Evolutionary conservation across 73 alveolate genomes (phyloP), one percentile per base, ranked within the genome.

Genomic region (Paramecium caudatum): DNA sequence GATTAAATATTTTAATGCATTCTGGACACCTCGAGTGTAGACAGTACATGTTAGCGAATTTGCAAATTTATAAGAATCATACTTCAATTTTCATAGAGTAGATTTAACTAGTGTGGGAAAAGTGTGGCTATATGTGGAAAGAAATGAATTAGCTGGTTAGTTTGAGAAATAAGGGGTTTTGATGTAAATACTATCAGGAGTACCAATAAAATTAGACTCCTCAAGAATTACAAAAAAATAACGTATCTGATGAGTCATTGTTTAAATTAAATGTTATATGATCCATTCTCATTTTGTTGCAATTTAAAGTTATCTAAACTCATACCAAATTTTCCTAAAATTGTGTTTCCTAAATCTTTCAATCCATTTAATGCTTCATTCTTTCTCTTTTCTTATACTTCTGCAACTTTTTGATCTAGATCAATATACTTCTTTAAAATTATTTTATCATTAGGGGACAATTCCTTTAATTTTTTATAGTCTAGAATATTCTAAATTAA

Each of bases 261-360:
- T 27, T 90, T 17, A 62, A 47, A 91, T 55, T 55, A 86, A 12
- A 91, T 70, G 47, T 81, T 91, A 87, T 90, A 91, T 30, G 94
- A 65, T 46, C 95, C 95, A 50, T 87, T 90, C 13, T 91, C 91
- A 68, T 90, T 90, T 55, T 90, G 19, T 36, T 91, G 47, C 19
- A 91, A 36, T n/a, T 91, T 86, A 81, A 91, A 91, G 30, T 90
- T 90, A 33, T 91, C 94, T 27, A 48, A 39, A 78, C 92, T 91
- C 13, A 91, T 39, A 15, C 94, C 94, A 50, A 91, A 47, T 78
- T 91, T 86, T 27, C 88, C 88, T 46, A 91, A 34, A 3, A 91
- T 23, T 43, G 94, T 80, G 90, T 69, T 91, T 21, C 94, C 95
- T 8, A 55, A 37, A 50, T 91, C 94, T 19, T 91, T 91, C 15